These are phyloP conservation scores for Magnaporthiopsis rhizophila DNA, from an alignment of 2,329 filamentous ascomycete species.

Conservation along the genomic window DNA sequence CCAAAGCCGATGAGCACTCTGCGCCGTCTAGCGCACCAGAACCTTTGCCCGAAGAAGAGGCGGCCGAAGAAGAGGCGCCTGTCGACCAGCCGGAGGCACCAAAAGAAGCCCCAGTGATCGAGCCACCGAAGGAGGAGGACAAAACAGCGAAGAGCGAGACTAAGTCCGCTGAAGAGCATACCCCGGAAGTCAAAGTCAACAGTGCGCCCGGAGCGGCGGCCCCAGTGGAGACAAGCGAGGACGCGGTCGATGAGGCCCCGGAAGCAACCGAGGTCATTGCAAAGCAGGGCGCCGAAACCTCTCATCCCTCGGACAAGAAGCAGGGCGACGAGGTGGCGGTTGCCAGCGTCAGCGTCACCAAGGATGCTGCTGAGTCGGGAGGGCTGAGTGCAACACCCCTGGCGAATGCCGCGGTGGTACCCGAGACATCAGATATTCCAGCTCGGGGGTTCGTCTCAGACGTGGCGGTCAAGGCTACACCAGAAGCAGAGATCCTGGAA, in stretches of 20 bases:
- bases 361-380: background rate
- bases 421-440: background rate
- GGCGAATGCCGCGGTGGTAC: background rate
- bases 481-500: background rate
- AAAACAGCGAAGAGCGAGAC: background rate
- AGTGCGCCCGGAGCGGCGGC: background rate
- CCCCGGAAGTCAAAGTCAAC: background rate
- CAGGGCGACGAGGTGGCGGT: no score
- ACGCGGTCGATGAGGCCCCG: background rate
- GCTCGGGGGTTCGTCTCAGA: background rate
- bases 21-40: background rate
- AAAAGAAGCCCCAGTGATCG: background rate
- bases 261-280: background rate
- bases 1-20: slow-evolving; percentile 1
- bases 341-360: background rate
- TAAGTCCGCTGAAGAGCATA: background rate
- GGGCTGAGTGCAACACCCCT: background rate
- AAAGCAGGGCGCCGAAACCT: background rate
- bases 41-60: background rate
- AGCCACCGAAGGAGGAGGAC: slow-evolving; percentile 2
- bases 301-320: background rate
- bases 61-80: background rate
- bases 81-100: background rate
- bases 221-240: background rate
- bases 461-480: background rate